phyloP scores from a whole-genome alignment of 192 early-diverging fungal species.

The Linnemannia schmuckeri region DNA sequence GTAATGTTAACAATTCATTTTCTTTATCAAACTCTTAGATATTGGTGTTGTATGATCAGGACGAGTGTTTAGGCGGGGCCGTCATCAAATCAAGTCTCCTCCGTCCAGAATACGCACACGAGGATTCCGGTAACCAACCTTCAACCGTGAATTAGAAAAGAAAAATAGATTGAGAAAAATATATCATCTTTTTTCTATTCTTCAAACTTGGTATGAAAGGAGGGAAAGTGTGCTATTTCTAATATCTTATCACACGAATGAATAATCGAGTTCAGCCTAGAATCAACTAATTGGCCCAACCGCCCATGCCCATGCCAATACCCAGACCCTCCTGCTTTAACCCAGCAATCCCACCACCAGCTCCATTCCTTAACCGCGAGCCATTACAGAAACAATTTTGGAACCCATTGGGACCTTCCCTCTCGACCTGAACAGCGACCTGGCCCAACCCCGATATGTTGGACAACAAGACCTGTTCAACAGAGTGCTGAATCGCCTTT shows the following conservation, averaged over 20 bases:
- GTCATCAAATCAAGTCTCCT: slow-evolving; percentile 53
- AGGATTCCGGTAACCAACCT: background rate
- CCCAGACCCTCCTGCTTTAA: background rate
- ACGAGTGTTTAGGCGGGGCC: slow-evolving; percentile 77
- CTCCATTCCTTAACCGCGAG: slow-evolving; percentile 33
- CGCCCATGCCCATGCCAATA: background rate
- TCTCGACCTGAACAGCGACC: slow-evolving; percentile 66
- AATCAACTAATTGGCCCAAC: slow-evolving; percentile 19
- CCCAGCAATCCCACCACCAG: background rate
- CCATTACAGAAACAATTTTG: slow-evolving; percentile 58
- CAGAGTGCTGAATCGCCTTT: slow-evolving; percentile 56
- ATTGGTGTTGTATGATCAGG: slow-evolving; percentile 70
- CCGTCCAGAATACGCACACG: slow-evolving; percentile 5
- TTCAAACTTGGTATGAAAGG: too few species aligned
- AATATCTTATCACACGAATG: too few species aligned
- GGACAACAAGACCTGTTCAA: slow-evolving; percentile 58
- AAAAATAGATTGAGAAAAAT: too few species aligned
- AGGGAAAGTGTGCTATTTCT: too few species aligned
- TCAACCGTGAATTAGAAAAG: too few species aligned
- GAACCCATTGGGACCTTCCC: slow-evolving; percentile 43
- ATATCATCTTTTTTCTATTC: too few species aligned
- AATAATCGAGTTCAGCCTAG: too few species aligned
- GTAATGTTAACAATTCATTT: background rate
- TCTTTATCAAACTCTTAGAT: slow-evolving; percentile 30
- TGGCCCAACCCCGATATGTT: slow-evolving; percentile 65